Evolutionary conservation across 805 yeast genomes (phyloP).

Genomic region (Ogataea allantospora): DNA sequence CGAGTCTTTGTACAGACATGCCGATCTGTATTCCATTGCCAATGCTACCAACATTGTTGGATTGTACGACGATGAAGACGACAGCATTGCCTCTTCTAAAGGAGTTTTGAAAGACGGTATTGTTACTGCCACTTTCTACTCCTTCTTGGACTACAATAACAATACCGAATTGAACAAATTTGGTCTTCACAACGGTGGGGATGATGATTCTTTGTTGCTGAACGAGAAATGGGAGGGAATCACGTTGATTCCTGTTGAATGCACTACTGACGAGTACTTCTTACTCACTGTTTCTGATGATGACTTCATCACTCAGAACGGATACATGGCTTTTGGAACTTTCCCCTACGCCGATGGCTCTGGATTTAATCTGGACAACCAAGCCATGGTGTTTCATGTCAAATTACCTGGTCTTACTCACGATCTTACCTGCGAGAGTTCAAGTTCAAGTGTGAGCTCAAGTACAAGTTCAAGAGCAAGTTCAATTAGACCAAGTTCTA

Average conservation of each 20-base stretch:
- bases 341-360: slow-evolving; percentile 26
- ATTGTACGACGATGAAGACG: slow-evolving; percentile 29
- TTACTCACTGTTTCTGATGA: slow-evolving; percentile 29
- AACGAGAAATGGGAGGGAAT: slow-evolving; percentile 37
- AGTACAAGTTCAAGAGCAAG: no score
- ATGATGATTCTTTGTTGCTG: slow-evolving; percentile 22
- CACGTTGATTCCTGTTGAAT: slow-evolving; percentile 30
- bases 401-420: slow-evolving; percentile 27
- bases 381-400: slow-evolving; percentile 31
- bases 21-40: slow-evolving; percentile 28
- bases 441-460: not conserved
- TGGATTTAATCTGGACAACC: slow-evolving; percentile 30
- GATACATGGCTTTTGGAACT: slow-evolving; percentile 27
- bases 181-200: slow-evolving; percentile 36
- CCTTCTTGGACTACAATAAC: slow-evolving; percentile 29
- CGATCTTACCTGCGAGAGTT: not conserved
- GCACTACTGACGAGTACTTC: slow-evolving; percentile 32
- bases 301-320: slow-evolving; percentile 34
- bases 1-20: slow-evolving; percentile 28
- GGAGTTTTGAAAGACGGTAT: slow-evolving; percentile 26
- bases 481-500: no score
- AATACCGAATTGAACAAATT: slow-evolving; percentile 28
- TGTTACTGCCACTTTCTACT: slow-evolving; percentile 27
- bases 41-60: slow-evolving; percentile 33
- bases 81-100: slow-evolving; percentile 25